Percentiles rank a stretch among this genome's conserved stretches.
Conservation (phyloP, 257 asterid genomes). For the Ophiorrhiza pumila region DNA sequence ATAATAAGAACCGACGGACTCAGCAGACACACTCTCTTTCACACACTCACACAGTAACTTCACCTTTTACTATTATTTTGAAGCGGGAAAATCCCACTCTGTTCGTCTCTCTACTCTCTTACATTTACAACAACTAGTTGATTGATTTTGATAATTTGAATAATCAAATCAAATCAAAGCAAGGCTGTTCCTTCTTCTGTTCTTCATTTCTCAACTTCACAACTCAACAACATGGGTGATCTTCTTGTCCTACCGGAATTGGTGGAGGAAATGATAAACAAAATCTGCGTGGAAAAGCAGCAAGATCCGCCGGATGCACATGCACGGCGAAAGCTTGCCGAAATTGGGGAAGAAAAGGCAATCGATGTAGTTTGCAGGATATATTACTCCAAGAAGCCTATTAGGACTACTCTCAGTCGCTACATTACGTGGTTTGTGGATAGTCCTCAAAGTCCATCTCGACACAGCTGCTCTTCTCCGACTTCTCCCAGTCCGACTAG, state of each 20-base stretch:
- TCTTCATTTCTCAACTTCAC: too few species aligned
- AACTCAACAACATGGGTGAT: slow-evolving; percentile 17
- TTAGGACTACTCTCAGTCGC: background rate
- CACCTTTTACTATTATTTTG: too few species aligned
- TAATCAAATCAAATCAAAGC: too few species aligned
- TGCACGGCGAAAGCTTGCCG: slow-evolving; percentile 26
- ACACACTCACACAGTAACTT: too few species aligned
- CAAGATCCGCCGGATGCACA: slow-evolving; percentile 14
- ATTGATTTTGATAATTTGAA: too few species aligned
- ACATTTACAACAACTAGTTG: too few species aligned
- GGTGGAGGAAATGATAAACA: slow-evolving; percentile 24
- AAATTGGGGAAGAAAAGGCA: slow-evolving; percentile 37
- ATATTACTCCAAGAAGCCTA: background rate
- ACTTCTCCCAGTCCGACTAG: background rate
- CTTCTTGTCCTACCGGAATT: slow-evolving; percentile 27
- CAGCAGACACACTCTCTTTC: too few species aligned
- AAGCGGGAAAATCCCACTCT: too few species aligned
- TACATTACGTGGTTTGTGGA: slow-evolving; percentile 2
- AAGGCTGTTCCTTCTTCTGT: too few species aligned
- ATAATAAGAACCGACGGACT: too few species aligned
- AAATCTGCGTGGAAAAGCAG: slow-evolving; percentile 25
- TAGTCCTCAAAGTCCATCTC: slow-evolving; percentile 5
- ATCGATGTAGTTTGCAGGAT: slow-evolving; percentile 12
- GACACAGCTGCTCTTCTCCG: background rate
- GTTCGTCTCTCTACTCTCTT: too few species aligned